Evolutionary conservation across 495 filamentous ascomycete genomes (phyloP).

Genomic region (Aspergillus diversus): DNA sequence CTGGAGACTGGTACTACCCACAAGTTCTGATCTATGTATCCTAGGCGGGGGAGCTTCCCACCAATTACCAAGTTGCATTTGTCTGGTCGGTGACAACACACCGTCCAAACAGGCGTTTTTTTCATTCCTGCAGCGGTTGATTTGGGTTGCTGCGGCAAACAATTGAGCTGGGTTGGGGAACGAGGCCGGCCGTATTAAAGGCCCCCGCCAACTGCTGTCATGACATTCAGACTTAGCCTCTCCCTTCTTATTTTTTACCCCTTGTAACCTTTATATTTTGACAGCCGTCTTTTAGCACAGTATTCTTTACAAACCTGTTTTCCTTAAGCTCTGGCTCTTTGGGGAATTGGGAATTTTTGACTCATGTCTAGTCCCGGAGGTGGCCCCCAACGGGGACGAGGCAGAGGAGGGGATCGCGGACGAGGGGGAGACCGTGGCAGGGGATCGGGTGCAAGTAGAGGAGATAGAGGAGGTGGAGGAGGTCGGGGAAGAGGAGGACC

Average conservation of each 20-base stretch:
- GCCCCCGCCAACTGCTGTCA: conserved; percentile 8
- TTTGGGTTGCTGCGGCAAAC: neutral
- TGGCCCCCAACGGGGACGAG: conserved; percentile 18
- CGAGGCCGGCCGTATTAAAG: conserved; percentile 13
- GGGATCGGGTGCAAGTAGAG: conserved; percentile 15
- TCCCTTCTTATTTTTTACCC: neutral
- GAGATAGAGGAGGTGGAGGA: conserved; percentile 15
- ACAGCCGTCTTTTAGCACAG: neutral
- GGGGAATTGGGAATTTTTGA: neutral
- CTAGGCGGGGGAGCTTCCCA: neutral
- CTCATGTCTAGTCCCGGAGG: conserved; percentile 21
- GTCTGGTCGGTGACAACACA: neutral
- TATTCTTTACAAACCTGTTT: neutral
- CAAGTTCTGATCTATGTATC: too few species aligned
- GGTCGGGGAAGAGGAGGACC: conserved; percentile 5
- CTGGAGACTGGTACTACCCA: too few species aligned
- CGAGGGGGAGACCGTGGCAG: conserved; percentile 29
- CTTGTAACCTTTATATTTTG: neutral
- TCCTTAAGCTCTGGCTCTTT: neutral
- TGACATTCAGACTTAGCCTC: neutral
- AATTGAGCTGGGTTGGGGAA: conserved; percentile 1
- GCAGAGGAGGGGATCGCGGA: conserved; percentile 19
- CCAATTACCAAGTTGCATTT: neutral
- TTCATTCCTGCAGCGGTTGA: neutral
- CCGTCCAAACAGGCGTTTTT: neutral